These are phyloP conservation scores for Vigna angularis DNA, from an alignment of 306 rosid genomes.

Conservation along the genomic window DNA sequence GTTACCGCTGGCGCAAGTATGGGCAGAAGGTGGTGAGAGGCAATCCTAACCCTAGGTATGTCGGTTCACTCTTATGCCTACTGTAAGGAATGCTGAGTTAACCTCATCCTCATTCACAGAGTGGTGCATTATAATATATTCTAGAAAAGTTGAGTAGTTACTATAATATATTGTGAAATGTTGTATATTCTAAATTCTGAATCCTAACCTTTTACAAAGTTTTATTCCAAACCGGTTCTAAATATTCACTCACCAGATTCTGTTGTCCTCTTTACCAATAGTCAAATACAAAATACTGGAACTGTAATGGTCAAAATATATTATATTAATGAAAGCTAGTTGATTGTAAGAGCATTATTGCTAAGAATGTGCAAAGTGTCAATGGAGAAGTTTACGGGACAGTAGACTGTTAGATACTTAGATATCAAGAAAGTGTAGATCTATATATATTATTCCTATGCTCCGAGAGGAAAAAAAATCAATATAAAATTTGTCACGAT, in stretches of 20 bases:
- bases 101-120: conserved; percentile 4
- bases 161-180: conserved; percentile 25
- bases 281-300: conserved; percentile 3
- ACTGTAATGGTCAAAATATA: conserved; percentile 3
- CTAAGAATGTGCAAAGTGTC: background rate
- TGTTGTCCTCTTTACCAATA: background rate
- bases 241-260: background rate
- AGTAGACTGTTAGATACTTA: conserved; percentile 20
- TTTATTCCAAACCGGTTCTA: conserved; percentile 8
- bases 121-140: conserved; percentile 1
- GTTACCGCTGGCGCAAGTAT: conserved; percentile 99
- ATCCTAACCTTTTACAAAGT: conserved; percentile 1
- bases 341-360: background rate
- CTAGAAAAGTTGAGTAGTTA: conserved; percentile 5
- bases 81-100: conserved; percentile 7
- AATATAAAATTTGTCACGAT: background rate
- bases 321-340: background rate
- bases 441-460: background rate
- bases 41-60: conserved; percentile 98
- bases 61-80: background rate
- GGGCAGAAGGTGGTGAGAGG: conserved; percentile 99
- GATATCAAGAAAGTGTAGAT: conserved; percentile 30
- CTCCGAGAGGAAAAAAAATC: background rate
- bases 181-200: conserved; percentile 28
- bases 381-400: background rate